Evolutionary conservation across 225 moss, liverwort and hornwort genomes (phyloP).

Genomic region (Polytrichum commune): DNA sequence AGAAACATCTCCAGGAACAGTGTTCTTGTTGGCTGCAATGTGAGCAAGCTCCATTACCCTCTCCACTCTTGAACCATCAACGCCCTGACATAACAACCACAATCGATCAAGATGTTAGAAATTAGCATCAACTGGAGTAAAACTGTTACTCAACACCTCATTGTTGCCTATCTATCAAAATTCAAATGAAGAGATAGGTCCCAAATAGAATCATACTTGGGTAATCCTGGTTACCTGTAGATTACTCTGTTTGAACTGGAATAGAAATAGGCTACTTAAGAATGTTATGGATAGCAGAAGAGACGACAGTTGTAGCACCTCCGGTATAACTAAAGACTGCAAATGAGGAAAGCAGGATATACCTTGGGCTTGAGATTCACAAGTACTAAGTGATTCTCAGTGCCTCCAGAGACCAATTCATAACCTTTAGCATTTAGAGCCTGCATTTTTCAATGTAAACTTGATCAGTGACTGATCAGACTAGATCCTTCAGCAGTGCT

Average conservation of each 20-base stretch:
- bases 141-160: too few relatives aligned
- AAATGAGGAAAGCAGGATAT: neutral
- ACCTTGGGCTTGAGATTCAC: conserved; percentile 93
- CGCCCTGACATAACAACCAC: conserved; percentile 45
- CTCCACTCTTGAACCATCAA: conserved; percentile 96
- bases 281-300: too few relatives aligned
- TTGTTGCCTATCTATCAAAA: too few relatives aligned
- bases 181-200: too few relatives aligned
- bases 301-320: neutral
- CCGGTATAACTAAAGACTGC: neutral
- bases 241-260: too few relatives aligned
- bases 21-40: conserved; percentile 97
- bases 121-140: too few relatives aligned
- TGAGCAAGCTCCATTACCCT: conserved; percentile 93
- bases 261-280: too few relatives aligned
- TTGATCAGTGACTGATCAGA: too few relatives aligned
- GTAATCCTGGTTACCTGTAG: too few relatives aligned
- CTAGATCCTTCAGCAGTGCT: too few relatives aligned
- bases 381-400: conserved; percentile 86
- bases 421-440: conserved; percentile 65
- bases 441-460: conserved; percentile 20
- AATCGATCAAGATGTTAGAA: too few relatives aligned
- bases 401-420: conserved; percentile 90
- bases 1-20: conserved; percentile 96
- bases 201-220: too few relatives aligned